phyloP scores from a whole-genome alignment of 2,329 filamentous ascomycete genomes.

The Sphaerulina populicola region DNA sequence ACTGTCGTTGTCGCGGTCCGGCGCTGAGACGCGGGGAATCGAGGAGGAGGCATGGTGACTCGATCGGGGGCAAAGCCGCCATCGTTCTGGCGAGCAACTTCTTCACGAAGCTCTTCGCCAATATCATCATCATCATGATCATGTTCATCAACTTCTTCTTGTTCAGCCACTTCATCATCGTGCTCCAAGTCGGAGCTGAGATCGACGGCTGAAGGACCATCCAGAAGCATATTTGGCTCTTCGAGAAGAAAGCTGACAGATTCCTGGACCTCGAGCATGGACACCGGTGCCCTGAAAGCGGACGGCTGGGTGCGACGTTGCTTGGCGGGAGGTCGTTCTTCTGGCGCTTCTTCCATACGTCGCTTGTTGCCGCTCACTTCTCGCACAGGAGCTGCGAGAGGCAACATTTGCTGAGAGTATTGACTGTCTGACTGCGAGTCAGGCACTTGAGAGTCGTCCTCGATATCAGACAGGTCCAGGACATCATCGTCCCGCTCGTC shows the following conservation, averaged over 20 bases:
- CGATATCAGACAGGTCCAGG: conserved; percentile 57
- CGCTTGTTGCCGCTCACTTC: conserved; percentile 30
- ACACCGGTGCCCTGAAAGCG: conserved; percentile 55
- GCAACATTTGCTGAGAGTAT: conserved; percentile 17
- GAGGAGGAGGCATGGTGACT: conserved; percentile 31
- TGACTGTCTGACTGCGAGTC: conserved; percentile 28
- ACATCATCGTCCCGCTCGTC: conserved; percentile 56
- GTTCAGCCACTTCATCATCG: conserved; percentile 40
- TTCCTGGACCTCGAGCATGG: conserved; percentile 71
- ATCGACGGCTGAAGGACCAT: conserved; percentile 44
- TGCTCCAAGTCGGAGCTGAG: conserved; percentile 41
- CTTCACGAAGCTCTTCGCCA: conserved; percentile 41
- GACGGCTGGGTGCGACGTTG: conserved; percentile 33
- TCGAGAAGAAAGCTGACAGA: conserved; percentile 78
- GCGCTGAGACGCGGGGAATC: conserved; percentile 34
- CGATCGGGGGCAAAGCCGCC: conserved; percentile 29
- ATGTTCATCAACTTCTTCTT: conserved; percentile 41
- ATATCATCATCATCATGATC: conserved; percentile 41
- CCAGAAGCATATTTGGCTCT: conserved; percentile 36
- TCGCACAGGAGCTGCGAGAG: conserved; percentile 14
- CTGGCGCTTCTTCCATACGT: conserved; percentile 17
- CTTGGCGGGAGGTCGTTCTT: conserved; percentile 36
- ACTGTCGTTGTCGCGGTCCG: conserved; percentile 31
- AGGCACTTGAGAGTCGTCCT: conserved; percentile 38
- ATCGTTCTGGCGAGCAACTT: conserved; percentile 26